phyloP scores from a whole-genome alignment of 2,329 filamentous ascomycete species.

The Ophiosphaerella korrae region DNA sequence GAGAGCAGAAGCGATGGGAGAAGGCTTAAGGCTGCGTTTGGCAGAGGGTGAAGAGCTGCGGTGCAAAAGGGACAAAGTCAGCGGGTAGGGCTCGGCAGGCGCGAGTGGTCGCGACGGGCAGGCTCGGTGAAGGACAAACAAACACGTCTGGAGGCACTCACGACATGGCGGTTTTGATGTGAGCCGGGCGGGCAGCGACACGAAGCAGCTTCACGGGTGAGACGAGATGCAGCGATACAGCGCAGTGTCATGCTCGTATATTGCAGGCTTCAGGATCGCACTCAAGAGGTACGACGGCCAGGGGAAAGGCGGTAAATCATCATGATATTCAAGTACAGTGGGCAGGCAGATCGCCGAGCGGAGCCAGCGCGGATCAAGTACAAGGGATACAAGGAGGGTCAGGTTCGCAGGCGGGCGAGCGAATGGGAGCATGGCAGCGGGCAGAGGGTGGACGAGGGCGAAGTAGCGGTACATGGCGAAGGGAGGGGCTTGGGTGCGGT shows the following conservation, averaged over 20 bases:
- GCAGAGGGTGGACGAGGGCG: constrained; percentile 40
- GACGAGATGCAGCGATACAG: constrained; percentile 28
- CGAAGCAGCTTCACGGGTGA: constrained; percentile 37
- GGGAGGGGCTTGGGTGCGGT: too few relatives aligned
- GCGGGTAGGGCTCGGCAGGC: constrained; percentile 21
- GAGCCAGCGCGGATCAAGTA: constrained; percentile 47
- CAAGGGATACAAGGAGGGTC: constrained; percentile 46
- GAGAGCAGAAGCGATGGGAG: constrained; percentile 43
- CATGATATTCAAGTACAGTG: constrained; percentile 41
- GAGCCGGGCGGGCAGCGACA: constrained; percentile 27
- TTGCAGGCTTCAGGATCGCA: constrained; percentile 32
- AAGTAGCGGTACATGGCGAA: constrained; percentile 22
- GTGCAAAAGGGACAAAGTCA: constrained; percentile 35
- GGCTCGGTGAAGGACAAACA: constrained; percentile 14
- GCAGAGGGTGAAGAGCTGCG: constrained; percentile 49
- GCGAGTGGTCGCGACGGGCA: constrained; percentile 8
- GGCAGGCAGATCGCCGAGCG: constrained; percentile 37
- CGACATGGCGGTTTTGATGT: constrained; percentile 41
- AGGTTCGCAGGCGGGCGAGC: constrained; percentile 40
- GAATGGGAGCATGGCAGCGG: constrained; percentile 37
- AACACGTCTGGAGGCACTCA: constrained; percentile 37
- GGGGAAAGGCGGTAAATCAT: constrained; percentile 43
- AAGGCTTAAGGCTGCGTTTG: constrained; percentile 53
- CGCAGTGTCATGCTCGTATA: constrained; percentile 44
- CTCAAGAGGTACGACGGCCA: constrained; percentile 39